Conservation (phyloP, 1,139 yeast genomes). For the Kodamaea suecica region DNA sequence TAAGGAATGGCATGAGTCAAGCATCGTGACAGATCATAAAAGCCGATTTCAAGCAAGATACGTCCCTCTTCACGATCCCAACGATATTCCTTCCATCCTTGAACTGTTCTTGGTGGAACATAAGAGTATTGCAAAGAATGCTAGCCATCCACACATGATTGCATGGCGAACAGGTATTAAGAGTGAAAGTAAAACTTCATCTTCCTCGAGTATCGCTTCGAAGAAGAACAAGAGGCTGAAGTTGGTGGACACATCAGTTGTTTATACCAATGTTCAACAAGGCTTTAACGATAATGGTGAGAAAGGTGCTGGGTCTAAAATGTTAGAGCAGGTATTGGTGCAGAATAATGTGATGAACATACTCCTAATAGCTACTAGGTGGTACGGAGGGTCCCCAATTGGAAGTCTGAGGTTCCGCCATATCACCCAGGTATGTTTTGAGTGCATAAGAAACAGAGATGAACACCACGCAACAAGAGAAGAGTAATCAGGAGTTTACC, state of each 20-base stretch:
- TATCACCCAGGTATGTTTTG: constrained; percentile 51
- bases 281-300: constrained; percentile 66
- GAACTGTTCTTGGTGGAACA: constrained; percentile 31
- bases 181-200: constrained; percentile 1
- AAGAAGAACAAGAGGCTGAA: background rate
- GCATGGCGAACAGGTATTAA: constrained; percentile 59
- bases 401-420: constrained; percentile 66
- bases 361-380: constrained; percentile 60
- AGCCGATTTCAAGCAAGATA: constrained; percentile 64
- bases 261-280: constrained; percentile 36
- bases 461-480: too few species aligned
- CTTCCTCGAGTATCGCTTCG: background rate
- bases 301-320: constrained; percentile 57
- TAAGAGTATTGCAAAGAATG: constrained; percentile 45
- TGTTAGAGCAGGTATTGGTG: constrained; percentile 49
- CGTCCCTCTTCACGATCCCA: constrained; percentile 29
- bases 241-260: background rate
- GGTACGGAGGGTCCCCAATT: constrained; percentile 71
- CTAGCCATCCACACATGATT: constrained; percentile 64
- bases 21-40: constrained; percentile 39
- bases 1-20: constrained; percentile 28
- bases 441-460: constrained; percentile 35
- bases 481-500: too few species aligned
- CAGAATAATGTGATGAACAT: constrained; percentile 48
- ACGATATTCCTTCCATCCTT: constrained; percentile 40